Conservation (phyloP, 768 basidiomycete genomes). For the Podaxis mareebaensis region DNA sequence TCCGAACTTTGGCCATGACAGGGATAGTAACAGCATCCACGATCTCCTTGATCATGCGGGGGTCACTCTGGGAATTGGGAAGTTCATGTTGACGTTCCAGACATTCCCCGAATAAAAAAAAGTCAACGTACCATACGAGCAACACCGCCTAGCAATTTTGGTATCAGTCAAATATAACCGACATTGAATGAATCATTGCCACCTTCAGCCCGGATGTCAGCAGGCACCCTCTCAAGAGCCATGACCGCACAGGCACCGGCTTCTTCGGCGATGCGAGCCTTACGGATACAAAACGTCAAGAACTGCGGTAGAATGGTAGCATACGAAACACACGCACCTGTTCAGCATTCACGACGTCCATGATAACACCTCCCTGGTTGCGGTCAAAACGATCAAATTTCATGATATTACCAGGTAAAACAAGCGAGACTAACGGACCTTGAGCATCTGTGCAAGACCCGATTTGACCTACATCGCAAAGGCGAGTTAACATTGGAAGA, state of each 20-base stretch:
- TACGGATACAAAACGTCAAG: slow-evolving; percentile 23
- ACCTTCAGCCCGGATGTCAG: slow-evolving; percentile 87
- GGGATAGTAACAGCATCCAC: slow-evolving; percentile 94
- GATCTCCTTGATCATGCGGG: slow-evolving; percentile 95
- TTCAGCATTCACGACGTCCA: slow-evolving; percentile 91
- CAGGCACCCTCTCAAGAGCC: slow-evolving; percentile 94
- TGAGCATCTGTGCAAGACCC: slow-evolving; percentile 95
- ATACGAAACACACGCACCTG: slow-evolving; percentile 31
- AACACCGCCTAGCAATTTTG: slow-evolving; percentile 63
- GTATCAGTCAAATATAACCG: slow-evolving; percentile 8
- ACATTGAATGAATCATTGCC: slow-evolving; percentile 3
- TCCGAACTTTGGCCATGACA: slow-evolving; percentile 95
- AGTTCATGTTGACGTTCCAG: slow-evolving; percentile 21
- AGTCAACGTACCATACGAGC: slow-evolving; percentile 80
- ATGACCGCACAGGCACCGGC: slow-evolving; percentile 98
- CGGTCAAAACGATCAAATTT: slow-evolving; percentile 17
- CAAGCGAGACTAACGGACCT: slow-evolving; percentile 46
- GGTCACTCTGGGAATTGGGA: slow-evolving; percentile 69
- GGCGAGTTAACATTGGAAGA: slow-evolving; percentile 3
- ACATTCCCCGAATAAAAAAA: background rate
- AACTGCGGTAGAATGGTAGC: slow-evolving; percentile 9
- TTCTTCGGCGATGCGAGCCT: slow-evolving; percentile 96
- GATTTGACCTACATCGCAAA: slow-evolving; percentile 71
- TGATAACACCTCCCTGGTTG: slow-evolving; percentile 79
- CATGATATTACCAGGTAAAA: slow-evolving; percentile 11